Conservation (phyloP, 164 flowering plant genomes). For the Saururus chinensis region DNA sequence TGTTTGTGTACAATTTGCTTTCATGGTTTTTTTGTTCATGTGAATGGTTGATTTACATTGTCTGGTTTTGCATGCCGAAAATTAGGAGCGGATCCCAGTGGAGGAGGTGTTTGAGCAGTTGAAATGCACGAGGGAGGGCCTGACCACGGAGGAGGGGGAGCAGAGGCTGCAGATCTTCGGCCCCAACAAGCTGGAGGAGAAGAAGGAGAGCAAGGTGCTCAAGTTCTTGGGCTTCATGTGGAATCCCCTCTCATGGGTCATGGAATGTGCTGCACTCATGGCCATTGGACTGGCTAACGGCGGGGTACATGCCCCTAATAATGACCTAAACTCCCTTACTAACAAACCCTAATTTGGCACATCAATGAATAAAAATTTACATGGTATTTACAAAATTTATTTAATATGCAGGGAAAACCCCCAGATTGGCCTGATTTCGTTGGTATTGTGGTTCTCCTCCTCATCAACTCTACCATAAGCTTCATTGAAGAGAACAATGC, state of each 20-base stretch:
- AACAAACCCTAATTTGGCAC: too few relatives aligned
- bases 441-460: constrained; percentile 17
- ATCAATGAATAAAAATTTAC: too few relatives aligned
- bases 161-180: constrained; percentile 19
- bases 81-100: constrained; percentile 17
- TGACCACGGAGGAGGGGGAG: constrained; percentile 15
- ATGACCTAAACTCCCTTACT: too few relatives aligned
- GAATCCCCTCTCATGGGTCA: constrained; percentile 26
- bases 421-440: constrained; percentile 24
- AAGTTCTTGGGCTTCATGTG: constrained; percentile 26
- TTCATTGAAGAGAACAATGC: constrained; percentile 26
- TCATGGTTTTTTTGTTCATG: background rate
- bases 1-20: background rate
- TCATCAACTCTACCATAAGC: constrained; percentile 24
- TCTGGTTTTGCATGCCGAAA: too few relatives aligned
- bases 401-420: constrained; percentile 14
- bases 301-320: constrained; percentile 14
- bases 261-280: constrained; percentile 21
- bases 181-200: constrained; percentile 25
- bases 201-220: constrained; percentile 20
- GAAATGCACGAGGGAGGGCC: constrained; percentile 21
- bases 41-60: too few relatives aligned
- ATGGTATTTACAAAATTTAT: too few relatives aligned
- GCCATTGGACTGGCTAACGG: constrained; percentile 21
- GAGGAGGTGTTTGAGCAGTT: constrained; percentile 20